phyloP scores from a whole-genome alignment of 371 early-diverging fungal genomes.

The Blakeslea trispora region DNA sequence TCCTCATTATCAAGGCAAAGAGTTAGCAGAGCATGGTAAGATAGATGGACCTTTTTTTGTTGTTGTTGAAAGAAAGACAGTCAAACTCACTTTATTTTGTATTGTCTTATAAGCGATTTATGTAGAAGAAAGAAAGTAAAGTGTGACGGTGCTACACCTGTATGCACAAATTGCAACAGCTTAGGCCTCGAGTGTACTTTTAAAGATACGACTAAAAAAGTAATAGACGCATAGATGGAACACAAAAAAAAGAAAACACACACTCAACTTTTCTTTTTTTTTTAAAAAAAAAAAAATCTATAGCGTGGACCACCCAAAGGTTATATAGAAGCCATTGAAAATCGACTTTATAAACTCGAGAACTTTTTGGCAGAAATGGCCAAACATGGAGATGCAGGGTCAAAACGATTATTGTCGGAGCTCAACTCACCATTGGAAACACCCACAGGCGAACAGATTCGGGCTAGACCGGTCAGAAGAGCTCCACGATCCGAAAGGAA shows the following conservation, averaged over 20 bases:
- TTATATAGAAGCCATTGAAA: slow-evolving; percentile 75
- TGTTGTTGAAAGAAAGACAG: background rate
- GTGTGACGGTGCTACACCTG: slow-evolving; percentile 58
- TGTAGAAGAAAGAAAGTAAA: slow-evolving; percentile 71
- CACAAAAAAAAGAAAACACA: background rate
- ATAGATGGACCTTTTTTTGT: too few species aligned
- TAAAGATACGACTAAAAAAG: slow-evolving; percentile 51
- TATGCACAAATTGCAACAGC: slow-evolving; percentile 55
- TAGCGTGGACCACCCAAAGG: slow-evolving; percentile 69
- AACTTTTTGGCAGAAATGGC: slow-evolving; percentile 55
- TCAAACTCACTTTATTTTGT: too few species aligned
- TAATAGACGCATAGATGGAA: slow-evolving; percentile 4
- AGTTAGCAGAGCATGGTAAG: slow-evolving; percentile 55
- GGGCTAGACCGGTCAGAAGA: slow-evolving; percentile 40
- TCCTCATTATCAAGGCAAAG: slow-evolving; percentile 31
- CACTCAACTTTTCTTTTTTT: background rate
- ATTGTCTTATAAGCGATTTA: slow-evolving; percentile 60
- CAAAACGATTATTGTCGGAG: slow-evolving; percentile 56
- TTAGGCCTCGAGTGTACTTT: slow-evolving; percentile 45
- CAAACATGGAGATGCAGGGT: slow-evolving; percentile 56
- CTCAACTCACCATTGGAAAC: slow-evolving; percentile 57
- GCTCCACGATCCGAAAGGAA: slow-evolving; percentile 25
- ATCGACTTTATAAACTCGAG: slow-evolving; percentile 64
- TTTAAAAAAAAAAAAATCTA: too few species aligned
- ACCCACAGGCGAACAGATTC: slow-evolving; percentile 49